Evolutionary conservation across 2,329 filamentous ascomycete species (phyloP), one percentile per base, ranked within the genome.

Genomic region (Ophiobolus disseminans): DNA sequence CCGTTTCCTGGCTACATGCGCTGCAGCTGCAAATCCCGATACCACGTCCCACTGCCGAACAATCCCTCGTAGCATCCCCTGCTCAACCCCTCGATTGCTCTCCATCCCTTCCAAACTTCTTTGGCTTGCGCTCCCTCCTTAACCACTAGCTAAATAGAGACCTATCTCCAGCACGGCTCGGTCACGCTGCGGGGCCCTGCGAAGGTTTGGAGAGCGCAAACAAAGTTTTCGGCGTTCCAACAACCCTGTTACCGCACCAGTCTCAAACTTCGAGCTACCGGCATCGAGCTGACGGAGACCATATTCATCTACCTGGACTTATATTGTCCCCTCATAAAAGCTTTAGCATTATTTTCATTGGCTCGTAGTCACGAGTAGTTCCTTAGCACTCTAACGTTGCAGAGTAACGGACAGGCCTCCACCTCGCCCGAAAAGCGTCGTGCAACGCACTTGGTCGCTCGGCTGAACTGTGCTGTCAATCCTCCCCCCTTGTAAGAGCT

Each of bases 241-340:
- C 59, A 65, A 60, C 67, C 68, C 66, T 71, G 68, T 60, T 62
- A 67, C 69, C 55, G 62, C 68, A 64, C 62, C 66, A 68, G 66
- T 70, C 69, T 67, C 68, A 70, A 68, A 66, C 62, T 65, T 62
- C 63, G 57, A 53, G 58, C 61, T 62, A 62, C 58, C 48, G 50
- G 55, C 52, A 60, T 63, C 57, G 58, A 58, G 53, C 56, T 66
- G 55, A 63, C 55, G 58, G 46, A 46, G 54, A 39, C 58, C 57
- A 67, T 70, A 63, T 63, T 64, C 62, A 57, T 63, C 52, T 62
- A 57, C 63, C 62, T 55, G 58, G 62, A 36, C 59, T 55, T 60
- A 59, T 60, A 57, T 38, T 45, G 49, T 11, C 31, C 46, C 45
- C 44, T 51, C 48, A 44, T 49, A 35, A 54, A 50, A 51, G 57